These are phyloP conservation scores for Amanita inopinata DNA, from an alignment of 768 basidiomycete genomes.

Conservation along the genomic window DNA sequence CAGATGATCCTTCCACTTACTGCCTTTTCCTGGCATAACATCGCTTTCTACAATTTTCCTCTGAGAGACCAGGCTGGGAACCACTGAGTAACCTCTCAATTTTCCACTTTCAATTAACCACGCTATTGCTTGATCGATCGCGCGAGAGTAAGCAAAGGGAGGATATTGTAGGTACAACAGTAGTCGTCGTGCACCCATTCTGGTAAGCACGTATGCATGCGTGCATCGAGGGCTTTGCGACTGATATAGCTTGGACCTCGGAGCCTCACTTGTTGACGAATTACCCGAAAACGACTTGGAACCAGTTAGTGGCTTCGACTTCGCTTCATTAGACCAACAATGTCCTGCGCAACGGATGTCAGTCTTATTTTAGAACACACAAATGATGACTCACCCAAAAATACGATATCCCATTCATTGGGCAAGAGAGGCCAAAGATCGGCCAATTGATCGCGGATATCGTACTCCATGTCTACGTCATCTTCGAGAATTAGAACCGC, in stretches of 20 bases:
- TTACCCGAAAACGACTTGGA: constrained; percentile 9
- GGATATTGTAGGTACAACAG: constrained; percentile 49
- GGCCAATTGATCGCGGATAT: constrained; percentile 33
- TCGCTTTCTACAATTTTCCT: constrained; percentile 51
- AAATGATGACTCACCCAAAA: constrained; percentile 38
- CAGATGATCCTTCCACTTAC: constrained; percentile 45
- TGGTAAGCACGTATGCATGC: constrained; percentile 61
- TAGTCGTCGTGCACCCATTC: constrained; percentile 49
- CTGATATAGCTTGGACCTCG: constrained; percentile 34
- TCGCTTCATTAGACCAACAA: constrained; percentile 68
- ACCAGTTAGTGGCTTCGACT: constrained; percentile 26
- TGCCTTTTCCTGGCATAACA: constrained; percentile 41
- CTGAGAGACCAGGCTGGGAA: constrained; percentile 61
- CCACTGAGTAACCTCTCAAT: constrained; percentile 51
- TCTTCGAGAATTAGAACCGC: constrained; percentile 61
- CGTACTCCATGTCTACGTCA: constrained; percentile 69
- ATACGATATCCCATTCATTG: constrained; percentile 61
- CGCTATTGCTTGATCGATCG: constrained; percentile 63
- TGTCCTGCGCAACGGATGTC: constrained; percentile 39
- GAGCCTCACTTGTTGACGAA: too few species aligned
- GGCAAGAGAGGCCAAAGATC: constrained; percentile 48
- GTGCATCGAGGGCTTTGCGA: constrained; percentile 61
- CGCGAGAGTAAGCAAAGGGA: constrained; percentile 68
- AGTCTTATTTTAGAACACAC: not conserved
- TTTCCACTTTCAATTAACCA: constrained; percentile 54